A percentile compares a stretch with the other conserved stretches of the same genome.
Evolutionary conservation across 352 stramenopile species (phyloP).

Genomic region (Phytophthora europaea): DNA sequence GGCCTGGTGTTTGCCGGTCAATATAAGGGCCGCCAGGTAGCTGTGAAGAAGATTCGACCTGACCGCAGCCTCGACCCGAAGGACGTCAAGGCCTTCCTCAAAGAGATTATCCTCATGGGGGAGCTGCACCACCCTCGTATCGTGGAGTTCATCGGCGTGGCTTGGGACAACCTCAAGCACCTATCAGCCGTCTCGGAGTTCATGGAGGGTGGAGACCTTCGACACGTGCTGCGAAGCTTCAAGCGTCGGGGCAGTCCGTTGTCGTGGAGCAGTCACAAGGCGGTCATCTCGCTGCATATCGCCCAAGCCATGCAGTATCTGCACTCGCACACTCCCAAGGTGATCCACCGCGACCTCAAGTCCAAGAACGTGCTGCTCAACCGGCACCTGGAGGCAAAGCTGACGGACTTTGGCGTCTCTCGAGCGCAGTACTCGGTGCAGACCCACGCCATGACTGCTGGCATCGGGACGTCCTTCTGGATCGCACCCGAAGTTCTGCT

Average conservation of each 20-base stretch:
- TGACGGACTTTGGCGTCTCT: conserved; percentile 77
- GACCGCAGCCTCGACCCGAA: conserved; percentile 38
- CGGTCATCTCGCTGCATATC: conserved; percentile 54
- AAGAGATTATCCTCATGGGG: conserved; percentile 54
- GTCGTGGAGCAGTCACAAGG: conserved; percentile 52
- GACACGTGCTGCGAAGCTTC: conserved; percentile 47
- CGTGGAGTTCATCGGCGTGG: conserved; percentile 54
- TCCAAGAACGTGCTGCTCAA: conserved; percentile 62
- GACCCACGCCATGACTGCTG: conserved; percentile 48
- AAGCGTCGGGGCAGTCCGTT: conserved; percentile 41
- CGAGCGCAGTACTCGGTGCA: conserved; percentile 43
- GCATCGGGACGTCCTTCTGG: conserved; percentile 50
- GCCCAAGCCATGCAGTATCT: conserved; percentile 57
- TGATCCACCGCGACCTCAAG: conserved; percentile 54
- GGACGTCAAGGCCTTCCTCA: conserved; percentile 50
- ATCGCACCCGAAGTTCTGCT: conserved; percentile 48
- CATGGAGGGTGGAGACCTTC: conserved; percentile 59
- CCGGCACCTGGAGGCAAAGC: conserved; percentile 61
- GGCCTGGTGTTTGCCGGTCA: conserved; percentile 55
- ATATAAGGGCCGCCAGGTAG: conserved; percentile 44
- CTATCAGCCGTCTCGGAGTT: conserved; percentile 58
- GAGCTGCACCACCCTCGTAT: conserved; percentile 53
- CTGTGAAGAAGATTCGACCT: conserved; percentile 57
- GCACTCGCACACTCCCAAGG: conserved; percentile 52
- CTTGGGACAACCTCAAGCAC: conserved; percentile 52